A percentile compares a stretch with the other conserved stretches of the same genome.
phyloP scores from a whole-genome alignment of 495 filamentous ascomycete species.

The Lindgomyces ingoldianus region DNA sequence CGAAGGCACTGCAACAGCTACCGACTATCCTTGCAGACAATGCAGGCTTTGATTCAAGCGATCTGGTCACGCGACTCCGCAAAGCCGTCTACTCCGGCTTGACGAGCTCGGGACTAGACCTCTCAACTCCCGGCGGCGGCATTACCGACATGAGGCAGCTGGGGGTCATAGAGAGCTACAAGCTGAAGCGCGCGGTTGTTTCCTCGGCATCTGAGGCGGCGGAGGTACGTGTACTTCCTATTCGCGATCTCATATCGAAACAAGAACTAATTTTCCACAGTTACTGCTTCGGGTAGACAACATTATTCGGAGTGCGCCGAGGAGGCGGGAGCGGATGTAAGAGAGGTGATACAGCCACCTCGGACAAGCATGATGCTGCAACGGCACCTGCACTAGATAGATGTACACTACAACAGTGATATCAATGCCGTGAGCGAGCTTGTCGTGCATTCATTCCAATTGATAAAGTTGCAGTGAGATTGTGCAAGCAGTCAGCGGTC shows the following conservation, averaged over 20 bases:
- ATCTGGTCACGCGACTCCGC: conserved; percentile 86
- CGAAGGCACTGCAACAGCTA: conserved; percentile 83
- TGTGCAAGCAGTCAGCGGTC: not conserved
- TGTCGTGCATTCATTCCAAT: not conserved
- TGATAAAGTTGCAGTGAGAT: not conserved
- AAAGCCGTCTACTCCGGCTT: conserved; percentile 93
- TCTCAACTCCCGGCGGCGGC: conserved; percentile 85
- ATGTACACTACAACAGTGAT: conserved; percentile 31
- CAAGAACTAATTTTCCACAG: conserved; percentile 47
- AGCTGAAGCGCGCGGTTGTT: conserved; percentile 95
- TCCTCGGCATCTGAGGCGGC: conserved; percentile 93
- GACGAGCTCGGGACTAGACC: conserved; percentile 85
- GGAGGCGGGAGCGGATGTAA: conserved; percentile 71
- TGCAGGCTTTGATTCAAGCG: conserved; percentile 90
- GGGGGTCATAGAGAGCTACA: conserved; percentile 98
- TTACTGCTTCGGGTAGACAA: conserved; percentile 82
- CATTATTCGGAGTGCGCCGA: conserved; percentile 78
- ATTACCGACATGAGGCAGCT: conserved; percentile 95
- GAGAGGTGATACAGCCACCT: not conserved
- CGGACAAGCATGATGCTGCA: conserved; percentile 6
- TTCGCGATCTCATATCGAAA: conserved; percentile 20
- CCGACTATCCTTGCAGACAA: conserved; percentile 98
- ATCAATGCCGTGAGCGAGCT: conserved; percentile 18
- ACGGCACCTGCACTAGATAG: conserved; percentile 18
- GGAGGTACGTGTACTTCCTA: conserved; percentile 64